These are phyloP conservation scores for Rhizopus microsporus DNA, from an alignment of 371 early-diverging fungal species.

Conservation along the genomic window DNA sequence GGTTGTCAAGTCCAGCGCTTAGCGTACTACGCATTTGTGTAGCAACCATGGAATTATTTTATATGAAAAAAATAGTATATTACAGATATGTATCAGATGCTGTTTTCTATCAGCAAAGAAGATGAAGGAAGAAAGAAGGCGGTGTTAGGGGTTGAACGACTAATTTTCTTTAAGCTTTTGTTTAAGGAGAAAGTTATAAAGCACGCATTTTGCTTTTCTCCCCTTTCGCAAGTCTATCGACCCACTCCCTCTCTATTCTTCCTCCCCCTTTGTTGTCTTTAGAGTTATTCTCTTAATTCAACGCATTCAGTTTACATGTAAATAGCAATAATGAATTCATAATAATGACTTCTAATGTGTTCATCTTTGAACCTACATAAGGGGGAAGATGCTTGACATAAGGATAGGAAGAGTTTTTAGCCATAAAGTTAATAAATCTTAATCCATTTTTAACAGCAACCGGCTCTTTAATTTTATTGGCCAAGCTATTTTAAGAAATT, in stretches of 20 bases:
- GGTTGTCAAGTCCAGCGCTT: slow-evolving; percentile 2
- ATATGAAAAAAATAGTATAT: slow-evolving; percentile 7
- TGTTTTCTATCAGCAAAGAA: neutral
- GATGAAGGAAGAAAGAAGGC: neutral
- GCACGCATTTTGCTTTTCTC: neutral
- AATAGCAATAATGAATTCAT: no score
- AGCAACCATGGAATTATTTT: slow-evolving; percentile 6
- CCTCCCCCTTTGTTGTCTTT: neutral
- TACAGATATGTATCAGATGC: slow-evolving; percentile 1
- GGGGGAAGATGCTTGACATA: no score
- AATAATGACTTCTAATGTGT: no score
- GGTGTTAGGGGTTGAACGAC: slow-evolving; percentile 5
- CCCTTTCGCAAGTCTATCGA: neutral
- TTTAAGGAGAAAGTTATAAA: slow-evolving; percentile 6
- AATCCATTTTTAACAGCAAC: no score
- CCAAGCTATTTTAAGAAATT: no score
- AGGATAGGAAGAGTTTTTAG: no score
- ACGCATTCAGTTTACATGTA: no score
- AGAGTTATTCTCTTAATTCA: no score
- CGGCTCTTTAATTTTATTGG: no score
- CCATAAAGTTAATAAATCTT: no score
- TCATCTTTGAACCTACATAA: no score
- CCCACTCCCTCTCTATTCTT: neutral
- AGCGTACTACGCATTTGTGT: slow-evolving; percentile 6
- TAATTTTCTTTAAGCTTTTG: slow-evolving; percentile 3